These are phyloP conservation scores for Alternaria hordeiaustralica DNA, from an alignment of 2,329 filamentous ascomycete species.

Conservation along the genomic window DNA sequence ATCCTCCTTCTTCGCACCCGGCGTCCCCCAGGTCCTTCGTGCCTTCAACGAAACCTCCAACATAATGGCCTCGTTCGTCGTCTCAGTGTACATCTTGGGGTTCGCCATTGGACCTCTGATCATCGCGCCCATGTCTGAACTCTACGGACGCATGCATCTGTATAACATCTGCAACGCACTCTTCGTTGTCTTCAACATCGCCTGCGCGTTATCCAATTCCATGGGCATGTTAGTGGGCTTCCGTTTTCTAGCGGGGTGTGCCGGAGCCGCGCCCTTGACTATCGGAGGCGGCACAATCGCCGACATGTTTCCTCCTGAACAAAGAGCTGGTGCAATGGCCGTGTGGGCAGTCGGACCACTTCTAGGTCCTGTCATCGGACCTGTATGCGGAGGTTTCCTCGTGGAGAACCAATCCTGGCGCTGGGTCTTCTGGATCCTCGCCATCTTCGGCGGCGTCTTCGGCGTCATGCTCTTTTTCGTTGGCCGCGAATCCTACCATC, in stretches of 20 bases:
- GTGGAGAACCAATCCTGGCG: conserved; percentile 43
- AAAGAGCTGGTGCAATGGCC: conserved; percentile 46
- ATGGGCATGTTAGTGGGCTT: conserved; percentile 49
- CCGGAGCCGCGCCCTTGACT: conserved; percentile 43
- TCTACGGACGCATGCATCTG: conserved; percentile 41
- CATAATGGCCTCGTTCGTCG: conserved; percentile 45
- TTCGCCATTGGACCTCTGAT: conserved; percentile 49
- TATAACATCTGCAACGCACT: conserved; percentile 53
- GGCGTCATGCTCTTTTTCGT: conserved; percentile 49
- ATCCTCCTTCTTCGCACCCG: conserved; percentile 61
- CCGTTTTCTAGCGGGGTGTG: conserved; percentile 45
- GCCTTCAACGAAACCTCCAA: conserved; percentile 41
- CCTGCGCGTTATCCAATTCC: conserved; percentile 44
- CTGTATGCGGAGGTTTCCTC: conserved; percentile 44
- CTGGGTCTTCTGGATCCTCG: conserved; percentile 47
- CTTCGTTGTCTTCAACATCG: conserved; percentile 60
- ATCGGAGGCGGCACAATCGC: conserved; percentile 47
- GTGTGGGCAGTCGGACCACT: conserved; percentile 48
- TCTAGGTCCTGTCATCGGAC: conserved; percentile 46
- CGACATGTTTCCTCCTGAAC: conserved; percentile 44
- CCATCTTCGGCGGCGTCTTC: conserved; percentile 44
- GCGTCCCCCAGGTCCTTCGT: conserved; percentile 59
- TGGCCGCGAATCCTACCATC: conserved; percentile 57
- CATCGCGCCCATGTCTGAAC: conserved; percentile 47
- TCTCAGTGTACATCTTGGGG: conserved; percentile 49